Conservation (phyloP, 169 alveolate species). For the Cyclospora cayetanensis region DNA sequence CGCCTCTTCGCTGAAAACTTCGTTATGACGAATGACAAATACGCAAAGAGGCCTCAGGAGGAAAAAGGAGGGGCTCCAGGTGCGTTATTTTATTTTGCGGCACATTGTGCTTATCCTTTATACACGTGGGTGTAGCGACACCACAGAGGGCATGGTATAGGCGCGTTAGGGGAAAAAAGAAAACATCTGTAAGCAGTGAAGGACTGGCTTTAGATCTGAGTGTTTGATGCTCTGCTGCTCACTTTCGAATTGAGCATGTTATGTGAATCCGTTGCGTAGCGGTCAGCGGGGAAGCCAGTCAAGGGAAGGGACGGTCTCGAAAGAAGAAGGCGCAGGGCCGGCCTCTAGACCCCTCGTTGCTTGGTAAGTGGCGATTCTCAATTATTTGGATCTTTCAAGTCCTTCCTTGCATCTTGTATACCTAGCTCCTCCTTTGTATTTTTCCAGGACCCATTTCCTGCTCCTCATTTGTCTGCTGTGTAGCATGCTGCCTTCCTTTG, state of each 20-base stretch:
- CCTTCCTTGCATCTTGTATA: not conserved
- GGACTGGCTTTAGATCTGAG: too few relatives aligned
- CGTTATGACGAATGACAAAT: conserved; percentile 35
- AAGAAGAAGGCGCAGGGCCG: conserved; percentile 48
- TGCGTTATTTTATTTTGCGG: not conserved
- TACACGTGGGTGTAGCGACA: not conserved
- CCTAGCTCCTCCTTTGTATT: not conserved
- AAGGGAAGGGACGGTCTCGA: conserved; percentile 44
- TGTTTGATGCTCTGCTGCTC: too few relatives aligned
- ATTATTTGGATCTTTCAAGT: too few relatives aligned
- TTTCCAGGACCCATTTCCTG: too few relatives aligned
- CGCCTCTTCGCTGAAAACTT: conserved; percentile 44
- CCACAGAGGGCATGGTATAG: too few relatives aligned
- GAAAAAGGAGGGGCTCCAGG: conserved; percentile 30
- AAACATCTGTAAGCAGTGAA: too few relatives aligned
- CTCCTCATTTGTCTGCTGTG: not conserved
- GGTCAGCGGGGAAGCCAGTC: conserved; percentile 23
- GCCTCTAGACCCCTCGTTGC: conserved; percentile 23
- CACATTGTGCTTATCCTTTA: too few relatives aligned
- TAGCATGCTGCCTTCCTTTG: too few relatives aligned
- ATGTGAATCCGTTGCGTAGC: not conserved
- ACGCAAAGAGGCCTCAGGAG: not conserved
- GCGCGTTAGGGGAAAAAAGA: too few relatives aligned
- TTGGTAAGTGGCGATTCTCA: not conserved
- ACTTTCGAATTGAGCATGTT: too few relatives aligned